Conservation (phyloP, 1,139 yeast species). For the Pneumocystis canis region DNA sequence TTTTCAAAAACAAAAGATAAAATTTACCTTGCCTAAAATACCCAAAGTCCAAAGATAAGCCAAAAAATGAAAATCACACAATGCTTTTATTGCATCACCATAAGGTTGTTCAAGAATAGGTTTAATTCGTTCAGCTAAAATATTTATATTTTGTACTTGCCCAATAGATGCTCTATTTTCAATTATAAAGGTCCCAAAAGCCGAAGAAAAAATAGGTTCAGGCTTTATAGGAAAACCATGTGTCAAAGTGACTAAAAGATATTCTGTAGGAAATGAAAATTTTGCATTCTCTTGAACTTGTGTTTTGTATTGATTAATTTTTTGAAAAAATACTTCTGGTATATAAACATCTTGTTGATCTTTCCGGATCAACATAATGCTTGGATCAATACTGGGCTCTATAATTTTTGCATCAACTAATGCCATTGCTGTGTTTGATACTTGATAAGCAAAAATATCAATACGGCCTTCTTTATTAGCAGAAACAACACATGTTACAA, state of each 20-base stretch:
- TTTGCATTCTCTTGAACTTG: conserved; percentile 81
- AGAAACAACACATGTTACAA: conserved; percentile 80
- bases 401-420: conserved; percentile 75
- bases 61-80: conserved; percentile 62
- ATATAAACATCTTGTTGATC: conserved; percentile 64
- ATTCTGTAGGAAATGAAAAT: conserved; percentile 94
- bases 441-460: conserved; percentile 84
- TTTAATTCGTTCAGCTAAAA: conserved; percentile 35
- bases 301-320: conserved; percentile 73
- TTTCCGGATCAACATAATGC: conserved; percentile 66
- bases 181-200: conserved; percentile 14
- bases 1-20: neutral
- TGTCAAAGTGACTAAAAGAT: conserved; percentile 69
- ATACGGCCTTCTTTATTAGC: conserved; percentile 81
- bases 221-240: conserved; percentile 64
- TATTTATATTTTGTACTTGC: conserved; percentile 50
- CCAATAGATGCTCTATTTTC: conserved; percentile 33
- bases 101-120: conserved; percentile 25
- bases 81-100: conserved; percentile 27
- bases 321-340: conserved; percentile 82
- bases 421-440: conserved; percentile 75
- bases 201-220: conserved; percentile 6
- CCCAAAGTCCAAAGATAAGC: conserved; percentile 30
- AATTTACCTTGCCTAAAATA: conserved; percentile 4
- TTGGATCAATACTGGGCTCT: conserved; percentile 80